Conservation (phyloP, 352 stramenopile species). For the Plasmopara muralis region DNA sequence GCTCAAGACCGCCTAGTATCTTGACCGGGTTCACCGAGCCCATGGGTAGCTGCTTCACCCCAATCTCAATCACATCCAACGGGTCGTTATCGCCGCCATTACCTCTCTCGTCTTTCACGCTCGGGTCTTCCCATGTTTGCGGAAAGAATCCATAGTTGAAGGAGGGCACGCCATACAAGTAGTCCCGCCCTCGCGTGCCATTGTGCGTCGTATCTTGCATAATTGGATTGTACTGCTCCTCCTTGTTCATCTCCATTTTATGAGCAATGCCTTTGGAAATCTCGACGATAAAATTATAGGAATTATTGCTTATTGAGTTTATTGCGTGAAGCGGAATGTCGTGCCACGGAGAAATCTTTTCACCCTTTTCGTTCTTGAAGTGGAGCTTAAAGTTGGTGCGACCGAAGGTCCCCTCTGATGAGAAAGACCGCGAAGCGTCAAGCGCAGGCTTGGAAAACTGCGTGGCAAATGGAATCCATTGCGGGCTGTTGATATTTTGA, state of each 20-base stretch:
- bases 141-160: conserved; percentile 99
- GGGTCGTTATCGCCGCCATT: conserved; percentile 98
- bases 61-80: conserved; percentile 98
- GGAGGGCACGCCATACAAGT: conserved; percentile 96
- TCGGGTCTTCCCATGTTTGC: conserved; percentile 98
- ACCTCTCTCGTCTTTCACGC: conserved; percentile 70
- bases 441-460: conserved; percentile 50
- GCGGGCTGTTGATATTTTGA: conserved; percentile 89
- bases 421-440: conserved; percentile 40
- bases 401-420: conserved; percentile 60
- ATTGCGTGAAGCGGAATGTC: conserved; percentile 89
- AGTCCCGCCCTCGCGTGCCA: conserved; percentile 89
- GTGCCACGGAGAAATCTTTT: conserved; percentile 95
- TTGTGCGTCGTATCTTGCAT: conserved; percentile 98
- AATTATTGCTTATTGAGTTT: conserved; percentile 34
- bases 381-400: conserved; percentile 68
- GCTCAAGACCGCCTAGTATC: conserved; percentile 94
- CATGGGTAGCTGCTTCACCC: conserved; percentile 86
- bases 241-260: conserved; percentile 99
- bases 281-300: conserved; percentile 97
- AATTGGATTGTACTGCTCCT: conserved; percentile 93
- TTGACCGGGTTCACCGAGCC: conserved; percentile 95
- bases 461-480: conserved; percentile 73
- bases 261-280: conserved; percentile 96
- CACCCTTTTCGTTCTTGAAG: conserved; percentile 59